Base-by-base conservation (phyloP, 2,329 filamentous ascomycete species). In the Sporothrix luriei region DNA sequence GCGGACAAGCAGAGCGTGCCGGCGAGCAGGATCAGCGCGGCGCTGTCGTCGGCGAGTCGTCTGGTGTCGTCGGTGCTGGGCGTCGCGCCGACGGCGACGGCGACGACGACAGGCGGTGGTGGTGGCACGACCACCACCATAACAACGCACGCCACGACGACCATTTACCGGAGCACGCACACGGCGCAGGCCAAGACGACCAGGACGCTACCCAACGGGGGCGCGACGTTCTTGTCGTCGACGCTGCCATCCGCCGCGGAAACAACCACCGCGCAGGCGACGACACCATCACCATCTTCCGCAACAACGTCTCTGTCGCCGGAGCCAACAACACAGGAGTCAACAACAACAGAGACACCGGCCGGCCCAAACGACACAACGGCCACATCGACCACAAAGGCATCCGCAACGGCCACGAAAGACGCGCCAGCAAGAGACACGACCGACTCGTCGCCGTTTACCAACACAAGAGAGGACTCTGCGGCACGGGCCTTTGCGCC, bases 381-480 rank as follows among this genome's bases (percentile, higher is more conserved):
- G 6, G 3, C 69, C 1, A 69, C 69, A 5, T 38, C 68, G 1
- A 64, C 69, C 4, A 64, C 52, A 19, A 40, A 67, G 6, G 59
- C 66, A 1, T 51, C 54, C 40, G 70, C 48, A 0, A 64, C 55
- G 2, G 49, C 49, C 13, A 67, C 66, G 1, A 61, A 62, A 26
- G 4, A 59, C 19, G 68, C 70, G 13, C 68, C 71, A 11, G 40
- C 70, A 2, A 14, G 49, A 2, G 68, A 73, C 51, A 73, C 73
- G 5, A 73, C 71, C 0, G 72, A 74, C 46, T 52, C 66, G 11
- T 71, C 69, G 24, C 73, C 73, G 1, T 74, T 74, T 65, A 71
- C 69, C 54, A 72, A 72, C 38, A 69, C 69, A 26, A 71, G 71
- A 13, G 65, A 68, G 0, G 54, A 64, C 24, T 29, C 61, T 11